Evolutionary conservation across 179 eudicot genomes (phyloP).

Genomic region (Corrigiola litoralis): DNA sequence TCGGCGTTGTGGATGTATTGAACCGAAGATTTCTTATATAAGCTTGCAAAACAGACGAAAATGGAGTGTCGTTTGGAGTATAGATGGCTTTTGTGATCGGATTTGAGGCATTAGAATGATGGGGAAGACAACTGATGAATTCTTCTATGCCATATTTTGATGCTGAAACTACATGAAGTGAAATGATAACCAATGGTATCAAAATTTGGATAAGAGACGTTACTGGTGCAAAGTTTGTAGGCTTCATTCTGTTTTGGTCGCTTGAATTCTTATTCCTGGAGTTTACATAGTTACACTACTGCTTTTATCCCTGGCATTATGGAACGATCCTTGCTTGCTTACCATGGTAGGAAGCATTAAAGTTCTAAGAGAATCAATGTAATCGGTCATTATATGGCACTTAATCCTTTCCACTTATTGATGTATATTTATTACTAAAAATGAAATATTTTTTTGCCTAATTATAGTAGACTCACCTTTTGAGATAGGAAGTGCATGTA

Average conservation of each 20-base stretch:
- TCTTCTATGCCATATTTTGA: not conserved
- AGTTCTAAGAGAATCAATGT: too few species aligned
- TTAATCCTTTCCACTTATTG: too few species aligned
- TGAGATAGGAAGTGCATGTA: too few species aligned
- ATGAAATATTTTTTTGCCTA: too few species aligned
- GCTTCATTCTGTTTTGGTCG: not conserved
- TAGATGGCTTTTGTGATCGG: conserved; percentile 16
- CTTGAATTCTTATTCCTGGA: not conserved
- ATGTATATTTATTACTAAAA: too few species aligned
- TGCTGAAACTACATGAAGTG: not conserved
- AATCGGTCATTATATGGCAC: too few species aligned
- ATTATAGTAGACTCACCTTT: too few species aligned
- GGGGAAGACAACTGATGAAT: conserved; percentile 24
- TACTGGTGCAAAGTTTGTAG: not conserved
- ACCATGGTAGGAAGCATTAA: too few species aligned
- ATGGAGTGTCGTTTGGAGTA: conserved; percentile 16
- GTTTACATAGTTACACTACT: too few species aligned
- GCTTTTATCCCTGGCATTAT: too few species aligned
- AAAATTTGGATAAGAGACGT: conserved; percentile 6
- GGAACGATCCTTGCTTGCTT: too few species aligned
- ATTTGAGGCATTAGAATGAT: not conserved
- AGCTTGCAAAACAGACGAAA: conserved; percentile 20
- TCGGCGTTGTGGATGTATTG: conserved; percentile 22
- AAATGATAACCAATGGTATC: not conserved
- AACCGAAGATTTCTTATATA: conserved; percentile 31